Evolutionary conservation across 2,329 filamentous ascomycete genomes (phyloP).

Genomic region (Metarhizium guizhouense): DNA sequence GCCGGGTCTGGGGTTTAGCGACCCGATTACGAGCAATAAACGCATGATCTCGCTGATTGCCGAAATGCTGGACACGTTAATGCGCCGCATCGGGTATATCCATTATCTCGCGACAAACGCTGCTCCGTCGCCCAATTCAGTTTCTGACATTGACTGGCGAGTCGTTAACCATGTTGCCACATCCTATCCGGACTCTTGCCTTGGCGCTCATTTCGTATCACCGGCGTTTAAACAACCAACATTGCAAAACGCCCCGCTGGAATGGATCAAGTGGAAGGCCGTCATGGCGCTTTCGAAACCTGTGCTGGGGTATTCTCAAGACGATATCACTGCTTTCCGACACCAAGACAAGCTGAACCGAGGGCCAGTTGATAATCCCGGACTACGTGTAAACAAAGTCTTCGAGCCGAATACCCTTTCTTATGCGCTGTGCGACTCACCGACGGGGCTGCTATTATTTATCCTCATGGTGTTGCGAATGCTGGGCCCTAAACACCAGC

Average conservation of each 20-base stretch:
- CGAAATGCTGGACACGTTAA: constrained; percentile 46
- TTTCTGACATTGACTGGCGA: constrained; percentile 43
- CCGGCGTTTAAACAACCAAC: constrained; percentile 44
- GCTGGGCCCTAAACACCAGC: constrained; percentile 29
- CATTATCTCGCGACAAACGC: constrained; percentile 49
- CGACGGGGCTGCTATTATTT: constrained; percentile 47
- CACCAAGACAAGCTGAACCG: constrained; percentile 11
- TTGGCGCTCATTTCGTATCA: constrained; percentile 52
- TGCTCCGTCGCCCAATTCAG: constrained; percentile 35
- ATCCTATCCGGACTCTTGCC: constrained; percentile 38
- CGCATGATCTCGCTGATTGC: constrained; percentile 45
- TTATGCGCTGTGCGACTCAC: constrained; percentile 55
- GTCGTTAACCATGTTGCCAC: constrained; percentile 39
- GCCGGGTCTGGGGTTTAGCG: constrained; percentile 59
- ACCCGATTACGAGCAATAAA: constrained; percentile 42
- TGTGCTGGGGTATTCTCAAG: constrained; percentile 46
- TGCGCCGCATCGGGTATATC: constrained; percentile 50
- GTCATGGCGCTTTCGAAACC: constrained; percentile 39
- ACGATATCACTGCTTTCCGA: constrained; percentile 39
- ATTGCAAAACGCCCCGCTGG: constrained; percentile 30
- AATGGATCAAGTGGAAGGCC: constrained; percentile 47
- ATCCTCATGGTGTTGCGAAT: constrained; percentile 38
- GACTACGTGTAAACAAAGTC: constrained; percentile 19
- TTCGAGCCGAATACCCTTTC: constrained; percentile 45
- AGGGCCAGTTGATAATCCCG: constrained; percentile 9